Base-by-base conservation (phyloP, 2,329 filamentous ascomycete genomes). In the Ophiostoma ips region DNA sequence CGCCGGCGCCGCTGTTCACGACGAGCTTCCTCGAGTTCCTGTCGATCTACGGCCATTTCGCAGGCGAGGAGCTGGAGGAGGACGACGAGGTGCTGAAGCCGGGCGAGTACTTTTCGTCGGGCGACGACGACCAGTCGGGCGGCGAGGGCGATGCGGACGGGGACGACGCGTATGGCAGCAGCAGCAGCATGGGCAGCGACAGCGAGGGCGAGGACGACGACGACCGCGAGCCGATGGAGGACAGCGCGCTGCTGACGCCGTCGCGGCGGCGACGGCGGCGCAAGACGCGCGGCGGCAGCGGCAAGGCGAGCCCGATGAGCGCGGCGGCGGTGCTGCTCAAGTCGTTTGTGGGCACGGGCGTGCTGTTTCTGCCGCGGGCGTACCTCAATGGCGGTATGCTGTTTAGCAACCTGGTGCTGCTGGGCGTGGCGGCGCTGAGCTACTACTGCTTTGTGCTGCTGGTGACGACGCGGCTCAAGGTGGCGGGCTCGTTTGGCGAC, bases 401-500 rank as follows among this genome's bases (percentile, higher is more conserved):
- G 15, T 98, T 98, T 66, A 95, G 88, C 60, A 95, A 94, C 62
- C 56, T 94, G 48, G 84, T 98, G 15, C 76, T 98, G n/a, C 71
- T 98, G 19, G 76, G 74, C 36, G 87, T 98, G 15, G 89, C 92
- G 7, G 71, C 77, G 2, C 71, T 98, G 52, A 95, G 89, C 63
- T 98, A 95, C 68, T 95, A 95, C 70, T 95, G 89, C 69, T 98
- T 98, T 66, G 88, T 98, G 38, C 74, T 98, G 13, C 76, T 98
- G 31, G 88, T 95, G 55, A 83, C 83, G 53, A 92, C 88, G 2
- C 83, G 92, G 33, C 71, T 95, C 46, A 84, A 79, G 62, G 78
- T 96, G 28, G 83, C 89, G 46, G 88, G 86, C n/a, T 96, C 92
- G 1, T 98, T 96, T 67, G 92, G 92, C 65, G 92, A 96, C 61